A percentile compares a stretch with the other conserved stretches of the same genome.
These are phyloP conservation scores for Lasiosphaeria miniovina DNA, from an alignment of 495 filamentous ascomycete genomes.

Conservation along the genomic window DNA sequence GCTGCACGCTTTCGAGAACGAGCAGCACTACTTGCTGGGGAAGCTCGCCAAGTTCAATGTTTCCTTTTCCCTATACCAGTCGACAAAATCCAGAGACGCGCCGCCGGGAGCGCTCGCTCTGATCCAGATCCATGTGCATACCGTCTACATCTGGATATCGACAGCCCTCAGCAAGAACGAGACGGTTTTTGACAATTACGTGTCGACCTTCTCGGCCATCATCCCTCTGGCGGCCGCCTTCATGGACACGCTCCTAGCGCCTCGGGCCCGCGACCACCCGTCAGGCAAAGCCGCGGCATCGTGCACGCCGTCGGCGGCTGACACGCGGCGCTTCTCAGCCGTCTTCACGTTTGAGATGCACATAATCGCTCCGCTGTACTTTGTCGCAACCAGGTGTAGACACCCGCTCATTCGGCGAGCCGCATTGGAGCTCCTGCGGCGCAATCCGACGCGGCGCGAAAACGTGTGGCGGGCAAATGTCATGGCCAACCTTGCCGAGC, in stretches of 20 bases:
- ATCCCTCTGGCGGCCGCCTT: slow-evolving; percentile 32
- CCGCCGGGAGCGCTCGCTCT: slow-evolving; percentile 26
- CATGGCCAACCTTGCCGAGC: slow-evolving; percentile 35
- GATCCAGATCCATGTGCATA: slow-evolving; percentile 30
- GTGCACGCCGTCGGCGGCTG: slow-evolving; percentile 1
- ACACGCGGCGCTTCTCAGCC: slow-evolving; percentile 24
- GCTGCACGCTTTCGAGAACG: slow-evolving; percentile 26
- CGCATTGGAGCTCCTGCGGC: slow-evolving; percentile 38
- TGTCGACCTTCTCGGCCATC: slow-evolving; percentile 37
- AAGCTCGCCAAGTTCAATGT: slow-evolving; percentile 34
- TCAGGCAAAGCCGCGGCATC: slow-evolving; percentile 2
- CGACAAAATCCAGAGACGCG: slow-evolving; percentile 15
- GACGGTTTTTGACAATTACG: slow-evolving; percentile 36
- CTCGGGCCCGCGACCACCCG: slow-evolving; percentile 10
- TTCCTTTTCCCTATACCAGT: slow-evolving; percentile 32
- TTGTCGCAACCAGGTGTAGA: slow-evolving; percentile 49
- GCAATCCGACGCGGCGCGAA: slow-evolving; percentile 32
- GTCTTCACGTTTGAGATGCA: slow-evolving; percentile 52
- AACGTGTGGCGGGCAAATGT: slow-evolving; percentile 40
- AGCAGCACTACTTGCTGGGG: slow-evolving; percentile 29
- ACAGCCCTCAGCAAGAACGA: slow-evolving; percentile 34
- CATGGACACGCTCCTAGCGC: slow-evolving; percentile 19
- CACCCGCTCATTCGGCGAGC: slow-evolving; percentile 42
- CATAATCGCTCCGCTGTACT: slow-evolving; percentile 48
- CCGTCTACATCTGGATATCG: slow-evolving; percentile 36